These are phyloP conservation scores for Lepidopterella palustris DNA, from an alignment of 495 filamentous ascomycete genomes.

Conservation along the genomic window DNA sequence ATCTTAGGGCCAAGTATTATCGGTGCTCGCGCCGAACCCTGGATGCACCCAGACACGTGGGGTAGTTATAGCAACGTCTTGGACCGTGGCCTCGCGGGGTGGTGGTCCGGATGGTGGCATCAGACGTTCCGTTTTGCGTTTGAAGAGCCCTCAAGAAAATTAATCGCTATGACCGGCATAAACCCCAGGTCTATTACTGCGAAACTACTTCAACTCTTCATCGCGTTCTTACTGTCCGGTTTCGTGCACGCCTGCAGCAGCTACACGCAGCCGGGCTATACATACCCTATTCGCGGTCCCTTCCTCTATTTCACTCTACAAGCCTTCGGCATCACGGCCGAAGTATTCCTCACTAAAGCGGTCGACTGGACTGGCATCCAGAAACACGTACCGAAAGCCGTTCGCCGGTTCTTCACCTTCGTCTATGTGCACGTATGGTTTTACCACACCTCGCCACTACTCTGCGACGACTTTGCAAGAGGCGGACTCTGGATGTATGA, in stretches of 20 bases:
- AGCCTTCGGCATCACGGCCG: conserved; percentile 26
- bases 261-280: conserved; percentile 30
- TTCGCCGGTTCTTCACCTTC: conserved; percentile 29
- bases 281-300: conserved; percentile 32
- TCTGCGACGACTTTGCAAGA: conserved; percentile 39
- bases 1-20: conserved; percentile 42
- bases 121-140: conserved; percentile 76
- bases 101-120: conserved; percentile 86
- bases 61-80: conserved; percentile 52
- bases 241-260: conserved; percentile 38
- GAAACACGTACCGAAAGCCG: conserved; percentile 18
- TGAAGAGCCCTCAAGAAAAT: conserved; percentile 46
- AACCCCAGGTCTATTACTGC: conserved; percentile 17
- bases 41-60: conserved; percentile 54
- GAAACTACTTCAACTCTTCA: conserved; percentile 25
- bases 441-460: conserved; percentile 34
- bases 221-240: conserved; percentile 36
- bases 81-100: conserved; percentile 62
- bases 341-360: conserved; percentile 2
- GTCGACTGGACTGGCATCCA: conserved; percentile 8
- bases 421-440: conserved; percentile 37
- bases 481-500: conserved; percentile 40
- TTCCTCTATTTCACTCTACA: conserved; percentile 40
- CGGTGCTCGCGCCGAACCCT: conserved; percentile 35
- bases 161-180: conserved; percentile 36